These are phyloP conservation scores for Globisporangium ultimum DNA, from an alignment of 352 stramenopile species.

Conservation along the genomic window DNA sequence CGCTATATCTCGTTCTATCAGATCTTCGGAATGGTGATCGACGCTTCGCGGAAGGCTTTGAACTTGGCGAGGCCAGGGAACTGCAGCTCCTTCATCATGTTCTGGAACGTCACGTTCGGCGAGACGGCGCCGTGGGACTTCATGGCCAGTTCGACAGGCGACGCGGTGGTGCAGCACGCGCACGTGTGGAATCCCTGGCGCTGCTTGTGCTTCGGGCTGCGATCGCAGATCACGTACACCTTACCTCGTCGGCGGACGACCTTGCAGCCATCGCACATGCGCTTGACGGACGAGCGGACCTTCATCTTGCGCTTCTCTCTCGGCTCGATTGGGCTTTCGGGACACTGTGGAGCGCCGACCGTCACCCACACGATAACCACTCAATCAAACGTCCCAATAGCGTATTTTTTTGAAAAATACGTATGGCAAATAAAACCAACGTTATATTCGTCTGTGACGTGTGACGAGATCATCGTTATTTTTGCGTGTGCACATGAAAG, in stretches of 20 bases:
- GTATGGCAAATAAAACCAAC: too few relatives aligned
- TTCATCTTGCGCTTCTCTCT: constrained; percentile 69
- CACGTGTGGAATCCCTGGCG: constrained; percentile 89
- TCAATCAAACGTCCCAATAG: constrained; percentile 3
- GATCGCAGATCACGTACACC: constrained; percentile 91
- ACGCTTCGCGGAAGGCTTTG: constrained; percentile 73
- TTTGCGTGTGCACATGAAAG: too few relatives aligned
- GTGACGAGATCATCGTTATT: too few relatives aligned
- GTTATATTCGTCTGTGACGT: too few relatives aligned
- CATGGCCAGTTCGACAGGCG: constrained; percentile 19
- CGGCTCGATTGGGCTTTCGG: not conserved
- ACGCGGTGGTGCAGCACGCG: constrained; percentile 27
- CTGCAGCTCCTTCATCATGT: constrained; percentile 93
- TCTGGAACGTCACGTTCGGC: constrained; percentile 90
- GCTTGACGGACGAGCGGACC: constrained; percentile 88
- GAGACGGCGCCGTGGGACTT: constrained; percentile 32
- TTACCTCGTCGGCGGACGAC: constrained; percentile 82
- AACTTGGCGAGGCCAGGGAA: constrained; percentile 82
- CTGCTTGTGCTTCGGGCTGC: constrained; percentile 92
- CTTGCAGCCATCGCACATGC: constrained; percentile 91
- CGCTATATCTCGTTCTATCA: constrained; percentile 5
- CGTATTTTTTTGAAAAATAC: too few relatives aligned
- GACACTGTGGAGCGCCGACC: not conserved
- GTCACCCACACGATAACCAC: not conserved
- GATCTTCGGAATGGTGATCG: constrained; percentile 72